Conservation (phyloP, 495 filamentous ascomycete genomes). For the Lasiosphaeria hispida region DNA sequence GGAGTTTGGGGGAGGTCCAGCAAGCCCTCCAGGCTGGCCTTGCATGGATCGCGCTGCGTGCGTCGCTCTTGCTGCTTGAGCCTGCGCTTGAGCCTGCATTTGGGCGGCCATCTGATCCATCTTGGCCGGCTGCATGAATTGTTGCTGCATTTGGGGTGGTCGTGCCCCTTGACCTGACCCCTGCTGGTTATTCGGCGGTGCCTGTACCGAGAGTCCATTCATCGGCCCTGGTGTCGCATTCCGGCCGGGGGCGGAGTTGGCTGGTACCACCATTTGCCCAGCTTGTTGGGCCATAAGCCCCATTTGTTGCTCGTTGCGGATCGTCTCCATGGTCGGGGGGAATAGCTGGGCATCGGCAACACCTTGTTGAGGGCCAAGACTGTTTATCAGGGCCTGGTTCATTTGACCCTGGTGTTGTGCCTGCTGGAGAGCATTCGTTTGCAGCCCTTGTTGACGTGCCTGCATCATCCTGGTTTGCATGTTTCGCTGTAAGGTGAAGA, state of each 20-base stretch:
- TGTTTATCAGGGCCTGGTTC: constrained; percentile 35
- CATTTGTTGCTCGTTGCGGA: constrained; percentile 47
- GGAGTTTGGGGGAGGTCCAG: constrained; percentile 41
- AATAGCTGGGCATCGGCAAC: constrained; percentile 40
- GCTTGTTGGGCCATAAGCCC: constrained; percentile 46
- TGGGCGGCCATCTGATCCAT: constrained; percentile 39
- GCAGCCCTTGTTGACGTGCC: constrained; percentile 31
- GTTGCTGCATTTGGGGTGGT: constrained; percentile 36
- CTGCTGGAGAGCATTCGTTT: constrained; percentile 23
- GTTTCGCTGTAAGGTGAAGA: constrained; percentile 23
- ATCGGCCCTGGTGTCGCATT: constrained; percentile 42
- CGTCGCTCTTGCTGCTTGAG: constrained; percentile 11
- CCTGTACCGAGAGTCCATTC: constrained; percentile 36
- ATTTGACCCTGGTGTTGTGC: constrained; percentile 37
- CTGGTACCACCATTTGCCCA: constrained; percentile 53
- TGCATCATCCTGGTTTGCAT: constrained; percentile 16
- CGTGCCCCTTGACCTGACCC: constrained; percentile 33
- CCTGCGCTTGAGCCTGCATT: constrained; percentile 34
- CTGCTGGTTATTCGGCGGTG: constrained; percentile 33
- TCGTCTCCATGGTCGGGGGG: constrained; percentile 44
- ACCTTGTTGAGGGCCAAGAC: constrained; percentile 32
- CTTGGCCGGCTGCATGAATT: constrained; percentile 40
- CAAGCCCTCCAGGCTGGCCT: constrained; percentile 47
- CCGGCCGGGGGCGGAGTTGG: constrained; percentile 43
- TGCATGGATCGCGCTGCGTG: constrained; percentile 41